Conservation (phyloP, 108 stramenopile species). For the Asterionellopsis glacialis region DNA sequence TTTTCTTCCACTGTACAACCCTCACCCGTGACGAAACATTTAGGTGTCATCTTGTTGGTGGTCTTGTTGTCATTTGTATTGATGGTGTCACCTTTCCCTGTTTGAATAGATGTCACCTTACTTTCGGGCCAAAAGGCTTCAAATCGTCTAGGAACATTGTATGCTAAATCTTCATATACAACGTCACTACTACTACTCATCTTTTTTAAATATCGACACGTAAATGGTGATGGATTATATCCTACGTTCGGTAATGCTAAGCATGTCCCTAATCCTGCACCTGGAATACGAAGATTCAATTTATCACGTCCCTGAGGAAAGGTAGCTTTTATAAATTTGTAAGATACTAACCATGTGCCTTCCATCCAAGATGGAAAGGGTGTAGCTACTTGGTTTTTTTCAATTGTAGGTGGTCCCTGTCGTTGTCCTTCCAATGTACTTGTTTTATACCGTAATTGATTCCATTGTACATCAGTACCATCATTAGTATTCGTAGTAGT, state of each 20-base stretch:
- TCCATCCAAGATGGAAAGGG: slow-evolving; percentile 26
- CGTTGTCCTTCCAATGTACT: too few relatives aligned
- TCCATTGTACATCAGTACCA: too few relatives aligned
- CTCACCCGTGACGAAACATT: slow-evolving; percentile 32
- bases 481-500: too few relatives aligned
- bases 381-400: too few relatives aligned
- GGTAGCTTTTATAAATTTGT: slow-evolving; percentile 28
- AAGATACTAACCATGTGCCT: slow-evolving; percentile 20
- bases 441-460: too few relatives aligned
- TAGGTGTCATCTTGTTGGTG: slow-evolving; percentile 9
- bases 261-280: slow-evolving; percentile 35
- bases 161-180: slow-evolving; percentile 28
- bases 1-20: slow-evolving; percentile 22
- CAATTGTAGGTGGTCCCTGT: too few relatives aligned
- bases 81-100: neutral
- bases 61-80: neutral
- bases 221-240: slow-evolving; percentile 21
- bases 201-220: neutral
- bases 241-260: slow-evolving; percentile 29
- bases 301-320: slow-evolving; percentile 25
- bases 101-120: slow-evolving; percentile 22
- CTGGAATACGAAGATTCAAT: slow-evolving; percentile 18
- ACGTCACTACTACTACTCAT: too few relatives aligned
- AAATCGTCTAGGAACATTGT: slow-evolving; percentile 28
- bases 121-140: slow-evolving; percentile 35